A percentile compares a stretch with the other conserved stretches of the same genome.
Evolutionary conservation across 257 asterid species (phyloP).

Genomic region (Schizonepeta tenuifolia): DNA sequence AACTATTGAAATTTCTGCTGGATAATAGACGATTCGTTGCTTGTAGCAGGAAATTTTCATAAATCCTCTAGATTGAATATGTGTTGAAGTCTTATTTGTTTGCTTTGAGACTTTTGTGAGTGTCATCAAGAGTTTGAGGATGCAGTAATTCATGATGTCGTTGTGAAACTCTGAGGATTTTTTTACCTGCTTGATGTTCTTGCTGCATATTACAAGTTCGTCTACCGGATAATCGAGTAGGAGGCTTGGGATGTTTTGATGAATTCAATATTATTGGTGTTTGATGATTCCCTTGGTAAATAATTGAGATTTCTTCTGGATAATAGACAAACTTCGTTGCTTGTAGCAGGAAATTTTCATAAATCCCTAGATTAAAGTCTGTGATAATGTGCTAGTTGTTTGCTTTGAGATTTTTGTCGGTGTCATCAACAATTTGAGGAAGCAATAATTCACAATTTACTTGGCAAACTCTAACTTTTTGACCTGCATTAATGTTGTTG

Average conservation of each 20-base stretch:
- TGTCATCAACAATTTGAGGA: not conserved
- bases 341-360: not conserved
- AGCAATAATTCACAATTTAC: not conserved
- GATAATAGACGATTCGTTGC: not conserved
- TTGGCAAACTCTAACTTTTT: not conserved
- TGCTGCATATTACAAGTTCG: slow-evolving; percentile 8
- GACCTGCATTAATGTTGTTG: not conserved
- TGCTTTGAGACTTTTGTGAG: not conserved
- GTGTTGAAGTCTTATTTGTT: not conserved
- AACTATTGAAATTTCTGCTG: not conserved
- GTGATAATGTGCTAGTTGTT: not conserved
- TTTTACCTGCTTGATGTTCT: not conserved
- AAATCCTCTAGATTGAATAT: not conserved
- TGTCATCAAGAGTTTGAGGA: not conserved
- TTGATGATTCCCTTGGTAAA: slow-evolving; percentile 16
- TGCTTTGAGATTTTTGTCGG: not conserved
- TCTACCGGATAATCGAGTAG: not conserved
- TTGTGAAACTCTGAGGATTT: not conserved
- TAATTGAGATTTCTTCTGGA: slow-evolving; percentile 1
- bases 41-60: not conserved
- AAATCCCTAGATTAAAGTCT: not conserved
- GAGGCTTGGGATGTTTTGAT: not conserved
- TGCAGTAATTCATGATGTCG: not conserved
- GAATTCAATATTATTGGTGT: not conserved
- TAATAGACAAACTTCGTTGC: not conserved